Base-by-base conservation (phyloP, 305 asterid species). In the Fraxinus sp. region DNA sequence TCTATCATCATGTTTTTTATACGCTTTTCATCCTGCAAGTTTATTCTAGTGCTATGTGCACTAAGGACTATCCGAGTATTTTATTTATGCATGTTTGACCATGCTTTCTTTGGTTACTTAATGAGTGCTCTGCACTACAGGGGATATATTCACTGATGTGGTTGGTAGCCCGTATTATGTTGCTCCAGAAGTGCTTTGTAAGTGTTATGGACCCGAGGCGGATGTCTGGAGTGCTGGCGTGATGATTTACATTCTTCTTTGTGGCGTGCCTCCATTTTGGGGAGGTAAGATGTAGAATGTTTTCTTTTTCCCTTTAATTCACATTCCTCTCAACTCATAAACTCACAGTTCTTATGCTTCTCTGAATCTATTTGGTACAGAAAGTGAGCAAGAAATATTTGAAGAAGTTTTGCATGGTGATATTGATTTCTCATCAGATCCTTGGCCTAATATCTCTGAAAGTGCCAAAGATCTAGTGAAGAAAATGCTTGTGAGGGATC, bases 211-310 rank as follows among this genome's bases (percentile, higher is more conserved):
- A 75, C 93, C 88, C 13, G 93, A 90, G 83, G 88, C 90, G 14
- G 97, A 92, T 81, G 90, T 90, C 14, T 92, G 97, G 97, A 92
- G 97, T 79, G 95, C 97, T 7, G 97, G 97, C 49, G 94, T 91
- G 28, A 91, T 92, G 14, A 80, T 92, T 52, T 92, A 92, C 83
- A 91, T 92, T 77, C 90, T 92, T 82, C 91, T 92, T 6, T 83
- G 89, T 36, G 97, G 97, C 0, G 87, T 87, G 77, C 94, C 97
- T 84, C 95, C 97, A 24, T 91, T 92, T 87, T 90, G 94, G 94
- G 97, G 90, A 4, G 95, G 97, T 92, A 88, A 90, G 91, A 43
- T 85, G 6, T 8, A 43, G 7, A 81, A 33, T 75, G 52, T 62
- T 62, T 3, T 28, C 8, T 46, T 35, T 77, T 75, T 14, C 59